Conservation (phyloP, 371 early-diverging fungal species). For the Mortierella sp. region DNA sequence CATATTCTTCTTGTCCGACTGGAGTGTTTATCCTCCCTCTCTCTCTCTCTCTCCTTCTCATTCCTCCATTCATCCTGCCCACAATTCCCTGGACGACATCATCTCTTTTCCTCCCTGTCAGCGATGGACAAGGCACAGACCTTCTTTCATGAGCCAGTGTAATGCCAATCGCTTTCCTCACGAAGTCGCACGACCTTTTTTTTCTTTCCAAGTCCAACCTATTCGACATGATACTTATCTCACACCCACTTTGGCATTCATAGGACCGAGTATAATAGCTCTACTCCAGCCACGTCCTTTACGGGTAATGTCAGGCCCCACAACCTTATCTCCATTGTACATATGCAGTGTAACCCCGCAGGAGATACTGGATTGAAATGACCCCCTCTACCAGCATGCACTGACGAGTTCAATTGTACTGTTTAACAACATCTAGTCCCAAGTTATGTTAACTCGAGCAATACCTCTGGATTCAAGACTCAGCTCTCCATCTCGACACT, state of each 20-base stretch:
- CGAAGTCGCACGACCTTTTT: not conserved
- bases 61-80: not conserved
- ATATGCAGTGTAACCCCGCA: not conserved
- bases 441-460: constrained; percentile 12
- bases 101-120: not conserved
- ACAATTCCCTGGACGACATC: not conserved
- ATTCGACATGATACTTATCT: not conserved
- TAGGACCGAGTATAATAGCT: not conserved
- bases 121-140: constrained; percentile 26
- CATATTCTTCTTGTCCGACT: not conserved
- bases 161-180: not conserved
- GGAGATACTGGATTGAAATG: not conserved
- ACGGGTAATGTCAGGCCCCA: not conserved
- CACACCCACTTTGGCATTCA: not conserved
- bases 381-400: too few species aligned
- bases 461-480: constrained; percentile 58
- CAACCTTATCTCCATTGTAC: constrained; percentile 3
- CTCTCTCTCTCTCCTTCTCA: not conserved
- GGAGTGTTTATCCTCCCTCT: not conserved
- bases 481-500: constrained; percentile 61
- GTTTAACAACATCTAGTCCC: constrained; percentile 2
- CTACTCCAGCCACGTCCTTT: not conserved
- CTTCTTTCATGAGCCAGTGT: constrained; percentile 27
- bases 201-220: not conserved
- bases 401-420: too few species aligned